phyloP scores from a whole-genome alignment of 495 filamentous ascomycete genomes.

The Oidiodendron maius region DNA sequence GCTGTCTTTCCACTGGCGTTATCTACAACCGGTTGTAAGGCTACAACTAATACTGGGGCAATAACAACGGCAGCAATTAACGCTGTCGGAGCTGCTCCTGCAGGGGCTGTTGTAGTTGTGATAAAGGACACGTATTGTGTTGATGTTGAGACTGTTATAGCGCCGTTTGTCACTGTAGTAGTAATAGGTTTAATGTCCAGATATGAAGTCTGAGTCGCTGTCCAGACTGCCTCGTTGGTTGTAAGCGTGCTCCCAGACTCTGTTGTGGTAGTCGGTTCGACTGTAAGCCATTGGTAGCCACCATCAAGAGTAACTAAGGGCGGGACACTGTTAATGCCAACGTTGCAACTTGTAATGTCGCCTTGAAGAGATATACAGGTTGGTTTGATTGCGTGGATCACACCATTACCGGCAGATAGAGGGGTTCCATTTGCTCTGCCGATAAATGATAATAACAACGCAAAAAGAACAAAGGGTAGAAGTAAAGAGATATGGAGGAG shows the following conservation, averaged over 20 bases:
- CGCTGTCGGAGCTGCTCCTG: not conserved
- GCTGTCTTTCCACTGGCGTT: constrained; percentile 2
- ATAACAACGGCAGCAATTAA: not conserved
- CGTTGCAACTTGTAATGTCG: not conserved
- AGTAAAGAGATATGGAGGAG: constrained; percentile 2
- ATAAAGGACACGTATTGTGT: not conserved
- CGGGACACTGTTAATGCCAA: not conserved
- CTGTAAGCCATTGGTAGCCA: not conserved
- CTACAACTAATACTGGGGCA: constrained; percentile 3
- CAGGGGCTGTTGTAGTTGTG: not conserved
- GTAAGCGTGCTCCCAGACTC: not conserved
- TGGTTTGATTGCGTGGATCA: not conserved
- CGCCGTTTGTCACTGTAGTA: not conserved
- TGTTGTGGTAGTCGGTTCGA: not conserved
- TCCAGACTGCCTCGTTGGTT: not conserved
- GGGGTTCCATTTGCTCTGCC: constrained; percentile 3
- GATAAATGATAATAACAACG: constrained; percentile 1
- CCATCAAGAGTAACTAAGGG: not conserved
- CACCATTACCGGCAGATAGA: constrained; percentile 2
- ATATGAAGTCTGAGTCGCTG: not conserved
- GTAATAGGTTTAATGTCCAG: not conserved
- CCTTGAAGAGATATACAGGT: not conserved
- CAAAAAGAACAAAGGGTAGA: constrained; percentile 1
- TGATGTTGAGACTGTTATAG: not conserved
- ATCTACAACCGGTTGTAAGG: constrained; percentile 2